Evolutionary conservation across 148 eudicot genomes (phyloP).

Genomic region (Oxyria digyna): DNA sequence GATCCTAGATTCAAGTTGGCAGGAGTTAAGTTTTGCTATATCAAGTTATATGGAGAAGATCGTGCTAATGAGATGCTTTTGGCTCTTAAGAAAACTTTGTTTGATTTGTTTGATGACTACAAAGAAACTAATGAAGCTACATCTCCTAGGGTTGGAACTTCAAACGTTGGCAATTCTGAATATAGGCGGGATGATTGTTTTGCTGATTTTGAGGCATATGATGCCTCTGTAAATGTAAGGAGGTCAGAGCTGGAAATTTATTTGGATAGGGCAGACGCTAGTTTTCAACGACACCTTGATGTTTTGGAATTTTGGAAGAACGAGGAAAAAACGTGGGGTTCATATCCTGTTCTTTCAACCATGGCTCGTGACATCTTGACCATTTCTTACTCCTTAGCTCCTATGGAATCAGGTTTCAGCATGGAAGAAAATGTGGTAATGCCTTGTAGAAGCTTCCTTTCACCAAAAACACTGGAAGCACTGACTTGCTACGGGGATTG

Average conservation of each 20-base stretch:
- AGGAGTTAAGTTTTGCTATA: background rate
- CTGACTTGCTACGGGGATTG: background rate
- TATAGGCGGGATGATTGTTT: too few relatives aligned
- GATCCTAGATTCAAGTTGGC: background rate
- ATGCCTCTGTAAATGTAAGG: too few relatives aligned
- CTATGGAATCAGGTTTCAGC: constrained; percentile 8
- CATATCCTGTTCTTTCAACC: constrained; percentile 1
- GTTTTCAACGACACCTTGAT: background rate
- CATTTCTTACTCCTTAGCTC: background rate
- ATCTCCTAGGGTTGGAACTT: too few relatives aligned
- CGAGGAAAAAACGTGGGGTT: too few relatives aligned
- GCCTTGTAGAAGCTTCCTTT: background rate
- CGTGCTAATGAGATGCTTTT: background rate
- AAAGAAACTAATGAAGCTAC: background rate
- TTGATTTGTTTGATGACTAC: background rate
- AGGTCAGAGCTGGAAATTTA: too few relatives aligned
- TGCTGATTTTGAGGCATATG: too few relatives aligned
- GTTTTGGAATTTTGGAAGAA: constrained; percentile 3
- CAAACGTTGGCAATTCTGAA: too few relatives aligned
- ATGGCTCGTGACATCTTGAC: constrained; percentile 12
- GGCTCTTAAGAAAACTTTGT: background rate
- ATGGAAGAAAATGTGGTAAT: too few relatives aligned
- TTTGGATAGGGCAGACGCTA: too few relatives aligned
- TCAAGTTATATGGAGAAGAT: background rate
- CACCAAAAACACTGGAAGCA: background rate